A percentile compares a stretch with the other conserved stretches of the same genome.
Evolutionary conservation across 2,329 filamentous ascomycete genomes (phyloP).

Genomic region (Ophiobolus disseminans): DNA sequence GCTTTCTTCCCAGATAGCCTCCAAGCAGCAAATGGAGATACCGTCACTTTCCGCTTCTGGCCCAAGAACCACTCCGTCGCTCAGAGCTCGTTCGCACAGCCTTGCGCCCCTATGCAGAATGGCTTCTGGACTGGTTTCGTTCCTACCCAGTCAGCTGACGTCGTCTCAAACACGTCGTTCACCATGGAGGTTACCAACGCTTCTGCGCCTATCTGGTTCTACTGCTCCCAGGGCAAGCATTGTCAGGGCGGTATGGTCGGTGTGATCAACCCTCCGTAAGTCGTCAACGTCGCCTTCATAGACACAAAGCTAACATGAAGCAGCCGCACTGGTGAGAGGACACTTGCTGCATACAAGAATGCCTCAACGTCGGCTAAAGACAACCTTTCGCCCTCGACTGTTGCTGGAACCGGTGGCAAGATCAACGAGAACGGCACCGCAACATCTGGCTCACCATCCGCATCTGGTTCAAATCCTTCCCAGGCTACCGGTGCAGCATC

Average conservation of each 20-base stretch:
- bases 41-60: slow-evolving; percentile 49
- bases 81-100: slow-evolving; percentile 42
- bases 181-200: slow-evolving; percentile 44
- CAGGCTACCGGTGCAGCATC: slow-evolving; percentile 36
- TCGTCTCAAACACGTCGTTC: slow-evolving; percentile 38
- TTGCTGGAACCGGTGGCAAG: slow-evolving; percentile 34
- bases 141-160: slow-evolving; percentile 30
- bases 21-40: slow-evolving; percentile 46
- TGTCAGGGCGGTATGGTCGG: slow-evolving; percentile 51
- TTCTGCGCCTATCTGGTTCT: slow-evolving; percentile 50
- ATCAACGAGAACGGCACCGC: slow-evolving; percentile 28
- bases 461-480: slow-evolving; percentile 21
- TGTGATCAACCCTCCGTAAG: slow-evolving; percentile 50
- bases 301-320: slow-evolving; percentile 15
- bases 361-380: slow-evolving; percentile 24
- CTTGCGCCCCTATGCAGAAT: slow-evolving; percentile 42
- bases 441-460: slow-evolving; percentile 16
- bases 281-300: background rate
- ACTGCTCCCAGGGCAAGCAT: slow-evolving; percentile 50
- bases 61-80: slow-evolving; percentile 51
- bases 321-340: slow-evolving; percentile 30
- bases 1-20: slow-evolving; percentile 46
- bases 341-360: slow-evolving; percentile 33
- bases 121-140: slow-evolving; percentile 51
- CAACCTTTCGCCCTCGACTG: slow-evolving; percentile 35